A percentile compares a stretch with the other conserved stretches of the same genome.
Conservation (phyloP, 2,329 filamentous ascomycete species). For the Chaetomiaceae sp. region DNA sequence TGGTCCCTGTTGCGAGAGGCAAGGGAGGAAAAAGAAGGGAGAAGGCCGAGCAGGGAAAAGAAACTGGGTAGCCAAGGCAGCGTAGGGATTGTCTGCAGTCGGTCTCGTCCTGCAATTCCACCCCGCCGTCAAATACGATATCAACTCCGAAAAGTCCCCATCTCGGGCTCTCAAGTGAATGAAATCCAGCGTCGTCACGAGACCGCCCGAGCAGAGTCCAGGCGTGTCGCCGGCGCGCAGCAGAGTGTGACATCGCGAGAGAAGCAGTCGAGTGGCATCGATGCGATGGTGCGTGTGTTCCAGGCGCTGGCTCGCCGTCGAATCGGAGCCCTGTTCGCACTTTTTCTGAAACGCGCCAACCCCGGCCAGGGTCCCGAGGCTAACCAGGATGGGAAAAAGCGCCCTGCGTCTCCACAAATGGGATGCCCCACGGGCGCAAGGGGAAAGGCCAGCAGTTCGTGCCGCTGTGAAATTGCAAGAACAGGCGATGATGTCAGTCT, state of each 20-base stretch:
- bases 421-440: neutral
- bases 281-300: neutral
- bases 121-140: neutral
- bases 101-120: too few species aligned
- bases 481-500: conserved; percentile 8
- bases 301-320: conserved; percentile 1
- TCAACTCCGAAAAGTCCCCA: neutral
- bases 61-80: neutral
- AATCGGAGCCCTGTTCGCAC: conserved; percentile 15
- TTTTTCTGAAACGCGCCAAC: conserved; percentile 19
- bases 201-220: too few species aligned
- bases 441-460: neutral
- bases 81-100: too few species aligned
- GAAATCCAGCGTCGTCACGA: too few species aligned
- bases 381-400: conserved; percentile 14
- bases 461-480: neutral
- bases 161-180: neutral
- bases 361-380: neutral
- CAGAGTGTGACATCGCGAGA: neutral
- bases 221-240: neutral
- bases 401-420: neutral
- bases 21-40: neutral
- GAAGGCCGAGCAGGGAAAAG: neutral
- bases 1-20: neutral
- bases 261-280: conserved; percentile 3